Evolutionary conservation across 495 filamentous ascomycete genomes (phyloP).

Genomic region (Rhypophila decipiens): DNA sequence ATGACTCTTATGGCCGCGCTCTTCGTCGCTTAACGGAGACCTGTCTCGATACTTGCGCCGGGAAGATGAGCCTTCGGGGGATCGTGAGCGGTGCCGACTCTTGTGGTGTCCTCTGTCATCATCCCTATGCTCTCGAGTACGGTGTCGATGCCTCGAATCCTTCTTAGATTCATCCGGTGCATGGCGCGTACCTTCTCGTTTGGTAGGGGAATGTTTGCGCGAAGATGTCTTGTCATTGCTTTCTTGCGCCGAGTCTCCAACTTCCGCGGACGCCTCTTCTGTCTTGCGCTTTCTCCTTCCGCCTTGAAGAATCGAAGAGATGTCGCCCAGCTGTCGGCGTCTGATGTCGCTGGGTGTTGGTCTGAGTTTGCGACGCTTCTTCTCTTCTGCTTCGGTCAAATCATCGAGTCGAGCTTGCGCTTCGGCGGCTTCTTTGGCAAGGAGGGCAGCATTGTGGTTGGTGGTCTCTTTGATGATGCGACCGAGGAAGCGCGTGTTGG

Average conservation of each 20-base stretch:
- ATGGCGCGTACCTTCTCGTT: background rate
- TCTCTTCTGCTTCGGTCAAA: constrained; percentile 35
- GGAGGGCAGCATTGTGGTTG: constrained; percentile 80
- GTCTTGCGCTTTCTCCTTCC: constrained; percentile 28
- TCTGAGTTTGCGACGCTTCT: constrained; percentile 32
- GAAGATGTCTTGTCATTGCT: background rate
- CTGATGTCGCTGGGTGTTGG: constrained; percentile 37
- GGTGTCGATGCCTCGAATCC: background rate
- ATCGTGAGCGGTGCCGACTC: constrained; percentile 15
- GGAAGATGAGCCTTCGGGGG: constrained; percentile 5
- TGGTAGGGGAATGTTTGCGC: background rate
- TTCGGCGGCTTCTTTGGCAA: constrained; percentile 69
- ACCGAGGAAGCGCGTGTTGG: constrained; percentile 83
- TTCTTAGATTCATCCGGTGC: background rate
- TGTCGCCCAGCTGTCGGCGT: constrained; percentile 46
- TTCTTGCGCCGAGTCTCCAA: background rate
- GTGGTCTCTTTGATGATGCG: constrained; percentile 87
- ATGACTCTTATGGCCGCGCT: background rate
- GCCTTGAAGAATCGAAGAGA: constrained; percentile 44
- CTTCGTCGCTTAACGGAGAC: constrained; percentile 16
- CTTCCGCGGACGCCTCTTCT: constrained; percentile 9
- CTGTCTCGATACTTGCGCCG: constrained; percentile 16
- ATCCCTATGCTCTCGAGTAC: constrained; percentile 5
- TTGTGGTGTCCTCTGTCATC: constrained; percentile 5
- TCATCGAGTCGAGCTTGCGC: constrained; percentile 40